phyloP scores from a whole-genome alignment of 2,329 filamentous ascomycete genomes.

The Aspergillus vadensis region DNA sequence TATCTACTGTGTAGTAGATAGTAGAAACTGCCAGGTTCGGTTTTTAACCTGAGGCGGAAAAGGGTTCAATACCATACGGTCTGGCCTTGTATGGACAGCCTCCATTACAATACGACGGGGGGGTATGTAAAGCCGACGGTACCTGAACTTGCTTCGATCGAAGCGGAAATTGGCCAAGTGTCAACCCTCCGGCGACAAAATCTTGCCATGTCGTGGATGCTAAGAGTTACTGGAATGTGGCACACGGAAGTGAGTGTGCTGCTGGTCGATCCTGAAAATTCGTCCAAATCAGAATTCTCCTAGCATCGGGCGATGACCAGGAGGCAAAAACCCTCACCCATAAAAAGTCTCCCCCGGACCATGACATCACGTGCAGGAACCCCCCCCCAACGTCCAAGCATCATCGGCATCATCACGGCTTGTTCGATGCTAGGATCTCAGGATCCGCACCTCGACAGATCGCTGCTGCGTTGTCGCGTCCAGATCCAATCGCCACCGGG shows the following conservation, averaged over 20 bases:
- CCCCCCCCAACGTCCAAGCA: constrained; percentile 12
- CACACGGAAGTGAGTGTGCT: not conserved
- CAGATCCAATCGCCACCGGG: constrained; percentile 17
- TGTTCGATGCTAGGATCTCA: constrained; percentile 13
- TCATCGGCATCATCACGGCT: constrained; percentile 2
- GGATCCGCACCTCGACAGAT: constrained; percentile 17
- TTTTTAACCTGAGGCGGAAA: not conserved
- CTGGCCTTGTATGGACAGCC: not conserved
- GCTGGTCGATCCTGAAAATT: not conserved
- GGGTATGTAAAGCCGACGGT: not conserved
- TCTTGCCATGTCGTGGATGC: not conserved
- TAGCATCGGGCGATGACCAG: not conserved
- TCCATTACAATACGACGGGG: constrained; percentile 11
- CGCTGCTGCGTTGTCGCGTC: constrained; percentile 23
- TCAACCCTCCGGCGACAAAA: constrained; percentile 7
- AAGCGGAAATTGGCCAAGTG: constrained; percentile 23
- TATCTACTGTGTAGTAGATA: too few species aligned
- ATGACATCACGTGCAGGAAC: constrained; percentile 16
- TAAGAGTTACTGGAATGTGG: constrained; percentile 3
- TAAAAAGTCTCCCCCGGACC: not conserved
- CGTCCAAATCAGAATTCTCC: not conserved
- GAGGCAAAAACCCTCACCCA: not conserved
- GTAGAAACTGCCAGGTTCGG: too few species aligned
- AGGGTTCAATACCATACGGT: constrained; percentile 4
- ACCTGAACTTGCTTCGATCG: constrained; percentile 5